Evolutionary conservation across 768 basidiomycete species (phyloP).

Genomic region (Lactarius sp.): DNA sequence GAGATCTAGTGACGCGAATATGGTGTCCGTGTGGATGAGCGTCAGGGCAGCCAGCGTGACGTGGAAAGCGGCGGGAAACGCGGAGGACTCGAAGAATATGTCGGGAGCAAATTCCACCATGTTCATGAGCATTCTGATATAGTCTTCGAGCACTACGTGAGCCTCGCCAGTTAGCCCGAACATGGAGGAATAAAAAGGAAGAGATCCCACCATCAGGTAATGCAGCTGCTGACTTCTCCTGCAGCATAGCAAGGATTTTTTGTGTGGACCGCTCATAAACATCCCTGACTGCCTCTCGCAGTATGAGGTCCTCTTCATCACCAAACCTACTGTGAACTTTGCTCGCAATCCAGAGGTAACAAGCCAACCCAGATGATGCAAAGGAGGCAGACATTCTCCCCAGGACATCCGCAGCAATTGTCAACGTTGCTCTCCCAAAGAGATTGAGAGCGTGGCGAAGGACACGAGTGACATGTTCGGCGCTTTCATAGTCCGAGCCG

Average conservation of each 20-base stretch:
- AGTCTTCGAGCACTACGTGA: constrained; percentile 87
- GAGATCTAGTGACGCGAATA: constrained; percentile 78
- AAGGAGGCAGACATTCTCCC: constrained; percentile 74
- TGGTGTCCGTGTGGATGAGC: constrained; percentile 75
- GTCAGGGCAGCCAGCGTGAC: constrained; percentile 74
- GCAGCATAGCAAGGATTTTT: constrained; percentile 63
- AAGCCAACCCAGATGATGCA: constrained; percentile 72
- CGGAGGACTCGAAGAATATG: constrained; percentile 70
- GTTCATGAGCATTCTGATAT: constrained; percentile 72
- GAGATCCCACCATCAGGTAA: constrained; percentile 78
- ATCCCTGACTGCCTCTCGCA: constrained; percentile 55
- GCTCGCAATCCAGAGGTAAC: constrained; percentile 91
- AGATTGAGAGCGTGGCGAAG: constrained; percentile 79
- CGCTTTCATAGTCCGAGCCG: constrained; percentile 66
- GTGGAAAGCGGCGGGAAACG: constrained; percentile 74
- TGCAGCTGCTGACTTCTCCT: constrained; percentile 60
- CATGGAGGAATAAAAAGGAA: background rate
- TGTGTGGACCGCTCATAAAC: constrained; percentile 73
- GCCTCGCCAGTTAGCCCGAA: background rate
- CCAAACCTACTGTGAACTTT: constrained; percentile 81
- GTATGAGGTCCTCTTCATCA: constrained; percentile 48
- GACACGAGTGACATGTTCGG: constrained; percentile 81
- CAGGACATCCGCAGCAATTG: constrained; percentile 66
- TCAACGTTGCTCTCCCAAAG: constrained; percentile 62
- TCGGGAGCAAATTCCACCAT: constrained; percentile 66